Base-by-base conservation (phyloP, 208 protist species). In the Dictyostelium gargantuum region DNA sequence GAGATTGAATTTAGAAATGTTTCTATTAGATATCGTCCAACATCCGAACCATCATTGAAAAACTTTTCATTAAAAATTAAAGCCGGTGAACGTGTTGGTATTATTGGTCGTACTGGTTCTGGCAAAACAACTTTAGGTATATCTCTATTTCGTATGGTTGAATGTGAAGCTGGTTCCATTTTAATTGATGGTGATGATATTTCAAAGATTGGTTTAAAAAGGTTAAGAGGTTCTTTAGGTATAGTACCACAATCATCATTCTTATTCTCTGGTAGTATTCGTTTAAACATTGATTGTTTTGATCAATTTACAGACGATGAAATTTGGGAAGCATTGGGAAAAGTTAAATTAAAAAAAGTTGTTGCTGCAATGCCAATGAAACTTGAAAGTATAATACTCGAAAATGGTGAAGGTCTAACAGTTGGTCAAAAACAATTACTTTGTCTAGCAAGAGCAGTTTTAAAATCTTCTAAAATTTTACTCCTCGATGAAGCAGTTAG, bases 201-300 rank as follows among this genome's bases (percentile, higher is more conserved):
- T 46, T 40, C 68, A 19, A n/a, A 73, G 15, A 93, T 99, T 38
- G 96, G 97, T 4, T 96, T 99, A 48, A 92, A 97, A 21, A 94
- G 97, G 58, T 94, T 99, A n/a, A 96, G 99, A 46, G 95, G 93
- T 32, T 94, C 95, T 54, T 96, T 99, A 29, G 86, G 97, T 63
- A 98, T 99, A n/a, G 98, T 99, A 74, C 98, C 98, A 21, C 98
- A 99, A 96, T 98, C 99, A 74, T 98, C 98, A 23, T 93, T 99
- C 42, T 95, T 99, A 46, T 98, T 99, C 76, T 94, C 96, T 9
- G 99, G 99, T 46, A 95, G 91, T 15, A 35, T 98, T 17, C 85
- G 95, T 19, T 26, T 74, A 21, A 98, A 98, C 52, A 54, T 98
- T 35, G 97, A 98, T 79, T 97, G 97, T n/a, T 98, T 97, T 91